These are phyloP conservation scores for Trematosphaeria pertusa DNA, from an alignment of 2,329 filamentous ascomycete genomes.

Conservation along the genomic window DNA sequence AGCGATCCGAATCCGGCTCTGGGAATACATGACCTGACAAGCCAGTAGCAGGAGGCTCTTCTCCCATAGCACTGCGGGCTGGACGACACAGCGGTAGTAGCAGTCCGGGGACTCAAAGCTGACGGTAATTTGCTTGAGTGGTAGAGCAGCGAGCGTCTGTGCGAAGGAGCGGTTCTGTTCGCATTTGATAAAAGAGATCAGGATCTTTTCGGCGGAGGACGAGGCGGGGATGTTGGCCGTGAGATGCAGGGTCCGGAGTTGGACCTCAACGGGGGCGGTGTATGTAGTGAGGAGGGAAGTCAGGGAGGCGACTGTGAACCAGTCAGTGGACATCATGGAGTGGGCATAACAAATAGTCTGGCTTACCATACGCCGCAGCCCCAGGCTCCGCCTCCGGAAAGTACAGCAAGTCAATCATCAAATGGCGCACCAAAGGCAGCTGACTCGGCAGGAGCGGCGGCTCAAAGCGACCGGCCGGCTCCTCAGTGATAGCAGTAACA, in stretches of 20 bases:
- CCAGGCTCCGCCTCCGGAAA: slow-evolving; percentile 14
- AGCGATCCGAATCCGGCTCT: slow-evolving; percentile 34
- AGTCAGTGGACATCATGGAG: too few relatives aligned
- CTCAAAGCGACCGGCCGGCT: slow-evolving; percentile 26
- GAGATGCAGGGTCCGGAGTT: slow-evolving; percentile 16
- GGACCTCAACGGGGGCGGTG: not conserved
- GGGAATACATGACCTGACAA: slow-evolving; percentile 37
- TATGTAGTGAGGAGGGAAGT: slow-evolving; percentile 6
- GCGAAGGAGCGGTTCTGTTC: slow-evolving; percentile 26
- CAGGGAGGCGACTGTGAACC: slow-evolving; percentile 1
- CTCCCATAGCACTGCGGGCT: slow-evolving; percentile 18
- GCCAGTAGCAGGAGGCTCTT: slow-evolving; percentile 33
- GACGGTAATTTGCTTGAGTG: slow-evolving; percentile 18
- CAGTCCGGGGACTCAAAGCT: slow-evolving; percentile 40
- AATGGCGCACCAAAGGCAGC: slow-evolving; percentile 29
- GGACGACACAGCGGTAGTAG: slow-evolving; percentile 29
- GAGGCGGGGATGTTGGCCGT: slow-evolving; percentile 8
- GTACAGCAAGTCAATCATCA: slow-evolving; percentile 38
- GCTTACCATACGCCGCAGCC: slow-evolving; percentile 1
- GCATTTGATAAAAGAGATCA: slow-evolving; percentile 34
- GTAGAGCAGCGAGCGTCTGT: slow-evolving; percentile 21
- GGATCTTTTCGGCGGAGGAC: slow-evolving; percentile 25
- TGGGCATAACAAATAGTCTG: too few relatives aligned
- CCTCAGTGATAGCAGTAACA: slow-evolving; percentile 23
- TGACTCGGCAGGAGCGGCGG: slow-evolving; percentile 32